These are phyloP conservation scores for Glycine latifolia DNA, from an alignment of 306 rosid genomes.

Conservation along the genomic window DNA sequence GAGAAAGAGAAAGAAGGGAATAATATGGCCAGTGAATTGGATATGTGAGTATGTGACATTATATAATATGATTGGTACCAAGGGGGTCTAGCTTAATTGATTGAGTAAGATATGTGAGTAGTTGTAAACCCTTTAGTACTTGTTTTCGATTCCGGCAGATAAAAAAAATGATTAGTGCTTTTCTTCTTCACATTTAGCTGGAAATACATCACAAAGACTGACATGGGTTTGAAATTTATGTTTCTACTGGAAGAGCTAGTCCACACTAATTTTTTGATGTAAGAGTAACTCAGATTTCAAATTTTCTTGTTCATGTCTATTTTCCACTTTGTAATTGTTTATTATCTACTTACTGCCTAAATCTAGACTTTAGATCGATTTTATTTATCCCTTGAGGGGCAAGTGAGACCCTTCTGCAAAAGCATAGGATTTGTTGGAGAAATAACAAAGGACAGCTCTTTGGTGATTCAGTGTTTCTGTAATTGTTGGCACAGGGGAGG, in stretches of 20 bases:
- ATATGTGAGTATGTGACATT: slow-evolving; percentile 25
- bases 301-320: neutral
- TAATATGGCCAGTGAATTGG: neutral
- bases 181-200: slow-evolving; percentile 12
- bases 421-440: slow-evolving; percentile 59
- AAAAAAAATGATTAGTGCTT: neutral
- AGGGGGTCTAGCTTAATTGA: too few relatives aligned
- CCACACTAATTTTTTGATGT: slow-evolving; percentile 1
- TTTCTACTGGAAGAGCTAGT: neutral
- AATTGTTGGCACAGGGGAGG: neutral
- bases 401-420: slow-evolving; percentile 22
- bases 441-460: slow-evolving; percentile 64
- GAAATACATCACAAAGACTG: neutral
- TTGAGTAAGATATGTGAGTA: too few relatives aligned
- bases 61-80: neutral
- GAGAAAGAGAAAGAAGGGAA: slow-evolving; percentile 13
- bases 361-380: neutral
- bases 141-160: too few relatives aligned
- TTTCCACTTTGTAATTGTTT: slow-evolving; percentile 27
- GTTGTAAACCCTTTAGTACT: too few relatives aligned
- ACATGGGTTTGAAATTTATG: neutral
- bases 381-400: slow-evolving; percentile 12
- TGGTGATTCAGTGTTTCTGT: slow-evolving; percentile 50
- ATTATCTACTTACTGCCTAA: too few relatives aligned
- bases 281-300: slow-evolving; percentile 11